A percentile compares a stretch with the other conserved stretches of the same genome.
Evolutionary conservation across 345 rosid species (phyloP).

Genomic region (Citrus mangshanensis): DNA sequence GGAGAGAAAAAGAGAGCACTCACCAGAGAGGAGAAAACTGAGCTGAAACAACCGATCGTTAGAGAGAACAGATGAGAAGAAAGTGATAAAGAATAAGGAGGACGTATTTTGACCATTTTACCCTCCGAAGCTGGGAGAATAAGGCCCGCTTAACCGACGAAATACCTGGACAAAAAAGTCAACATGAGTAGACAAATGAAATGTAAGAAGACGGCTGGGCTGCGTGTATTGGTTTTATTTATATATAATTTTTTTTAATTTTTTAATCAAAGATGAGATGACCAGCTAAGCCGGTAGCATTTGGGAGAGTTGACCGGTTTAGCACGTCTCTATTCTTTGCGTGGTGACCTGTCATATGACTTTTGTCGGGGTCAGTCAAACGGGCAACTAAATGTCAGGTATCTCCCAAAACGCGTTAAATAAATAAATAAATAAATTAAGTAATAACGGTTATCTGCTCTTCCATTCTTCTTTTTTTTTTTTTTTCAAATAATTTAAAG

Average conservation of each 20-base stretch:
- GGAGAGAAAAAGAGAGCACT: background rate
- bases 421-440: background rate
- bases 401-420: background rate
- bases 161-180: conserved; percentile 3
- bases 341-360: background rate
- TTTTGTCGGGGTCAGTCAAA: background rate
- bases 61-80: background rate
- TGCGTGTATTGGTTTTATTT: background rate
- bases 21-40: conserved; percentile 2
- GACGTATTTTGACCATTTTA: background rate
- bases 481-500: too few species aligned
- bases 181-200: background rate
- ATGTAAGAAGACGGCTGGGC: background rate
- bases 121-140: background rate
- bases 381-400: too few species aligned
- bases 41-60: background rate
- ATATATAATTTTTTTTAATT: too few species aligned
- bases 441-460: too few species aligned
- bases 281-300: conserved; percentile 34
- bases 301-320: conserved; percentile 16
- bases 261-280: background rate
- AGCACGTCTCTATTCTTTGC: background rate
- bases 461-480: too few species aligned
- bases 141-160: background rate
- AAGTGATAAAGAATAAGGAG: background rate